Evolutionary conservation across 2,329 filamentous ascomycete genomes (phyloP).

Genomic region (Pochonia chlamydosporia): DNA sequence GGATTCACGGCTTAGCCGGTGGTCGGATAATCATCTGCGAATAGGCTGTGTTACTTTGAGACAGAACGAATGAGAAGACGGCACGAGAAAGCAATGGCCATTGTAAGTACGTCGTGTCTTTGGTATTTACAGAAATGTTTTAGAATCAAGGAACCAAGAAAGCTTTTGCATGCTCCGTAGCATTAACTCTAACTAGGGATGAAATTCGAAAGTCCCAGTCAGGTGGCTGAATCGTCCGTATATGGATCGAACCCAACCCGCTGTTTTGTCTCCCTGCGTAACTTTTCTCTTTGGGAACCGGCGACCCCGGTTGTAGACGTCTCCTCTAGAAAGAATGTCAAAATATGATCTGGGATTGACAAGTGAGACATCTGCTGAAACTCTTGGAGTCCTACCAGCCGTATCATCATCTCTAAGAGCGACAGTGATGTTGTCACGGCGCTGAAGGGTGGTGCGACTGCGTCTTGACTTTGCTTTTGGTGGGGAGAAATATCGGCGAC

Average conservation of each 20-base stretch:
- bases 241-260: slow-evolving; percentile 53
- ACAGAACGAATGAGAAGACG: no score
- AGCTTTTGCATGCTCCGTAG: no score
- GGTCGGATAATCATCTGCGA: no score
- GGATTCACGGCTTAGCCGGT: no score
- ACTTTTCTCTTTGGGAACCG: slow-evolving; percentile 38
- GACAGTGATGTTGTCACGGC: slow-evolving; percentile 57
- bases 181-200: no score
- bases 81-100: no score
- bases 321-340: slow-evolving; percentile 77
- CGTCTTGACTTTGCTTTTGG: slow-evolving; percentile 1
- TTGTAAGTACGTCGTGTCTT: no score
- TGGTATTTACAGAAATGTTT: no score
- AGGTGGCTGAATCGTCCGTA: slow-evolving; percentile 33
- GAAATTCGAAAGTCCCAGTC: no score
- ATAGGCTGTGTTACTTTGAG: no score
- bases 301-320: slow-evolving; percentile 46
- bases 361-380: slow-evolving; percentile 87
- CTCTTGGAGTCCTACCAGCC: slow-evolving; percentile 81
- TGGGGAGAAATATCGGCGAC: no score
- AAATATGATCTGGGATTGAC: slow-evolving; percentile 81
- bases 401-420: slow-evolving; percentile 81
- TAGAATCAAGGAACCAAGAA: no score
- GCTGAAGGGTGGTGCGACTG: slow-evolving; percentile 41
- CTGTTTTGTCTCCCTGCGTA: slow-evolving; percentile 39